phyloP scores from a whole-genome alignment of 1,284 basidiomycete species.

The Butyriboletus appendiculatus region DNA sequence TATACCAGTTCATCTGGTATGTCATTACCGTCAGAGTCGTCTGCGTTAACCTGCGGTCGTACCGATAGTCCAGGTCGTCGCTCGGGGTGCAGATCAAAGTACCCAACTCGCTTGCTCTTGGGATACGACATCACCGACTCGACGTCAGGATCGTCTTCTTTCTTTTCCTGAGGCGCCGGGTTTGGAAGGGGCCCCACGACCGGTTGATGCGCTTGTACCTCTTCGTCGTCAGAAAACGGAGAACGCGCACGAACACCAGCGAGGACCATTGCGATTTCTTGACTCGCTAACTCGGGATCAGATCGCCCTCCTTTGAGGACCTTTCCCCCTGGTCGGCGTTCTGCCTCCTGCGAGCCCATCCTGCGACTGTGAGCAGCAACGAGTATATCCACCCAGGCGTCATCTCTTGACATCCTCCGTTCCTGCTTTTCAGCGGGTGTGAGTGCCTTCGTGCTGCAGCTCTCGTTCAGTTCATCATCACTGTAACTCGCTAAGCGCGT shows the following conservation, averaged over 20 bases:
- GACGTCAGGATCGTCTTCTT: constrained; percentile 37
- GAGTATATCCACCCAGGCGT: constrained; percentile 84
- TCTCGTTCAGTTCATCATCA: constrained; percentile 53
- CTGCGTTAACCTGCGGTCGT: constrained; percentile 32
- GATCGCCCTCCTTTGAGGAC: constrained; percentile 41
- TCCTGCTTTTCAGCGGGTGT: constrained; percentile 46
- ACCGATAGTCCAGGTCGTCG: constrained; percentile 39
- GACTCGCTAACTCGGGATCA: constrained; percentile 71
- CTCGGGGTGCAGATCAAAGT: constrained; percentile 71
- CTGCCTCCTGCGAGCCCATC: constrained; percentile 60
- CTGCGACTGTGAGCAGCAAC: constrained; percentile 65
- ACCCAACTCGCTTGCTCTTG: constrained; percentile 49
- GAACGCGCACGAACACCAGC: constrained; percentile 59
- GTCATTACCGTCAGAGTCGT: constrained; percentile 37
- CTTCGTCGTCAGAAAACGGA: constrained; percentile 47
- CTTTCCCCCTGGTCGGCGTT: constrained; percentile 37
- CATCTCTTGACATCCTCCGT: constrained; percentile 58
- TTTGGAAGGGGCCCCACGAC: constrained; percentile 6
- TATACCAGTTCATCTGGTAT: constrained; percentile 36
- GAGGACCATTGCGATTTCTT: constrained; percentile 70
- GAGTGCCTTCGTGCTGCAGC: constrained; percentile 26
- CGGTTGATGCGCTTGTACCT: constrained; percentile 10
- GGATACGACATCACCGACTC: constrained; percentile 39
- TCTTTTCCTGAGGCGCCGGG: constrained; percentile 26
- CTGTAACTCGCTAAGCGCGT: constrained; percentile 67